Percentiles rank a stretch among this genome's conserved stretches.
These are phyloP conservation scores for Pseudoturritis turrita DNA, from an alignment of 345 rosid species.

Conservation along the genomic window DNA sequence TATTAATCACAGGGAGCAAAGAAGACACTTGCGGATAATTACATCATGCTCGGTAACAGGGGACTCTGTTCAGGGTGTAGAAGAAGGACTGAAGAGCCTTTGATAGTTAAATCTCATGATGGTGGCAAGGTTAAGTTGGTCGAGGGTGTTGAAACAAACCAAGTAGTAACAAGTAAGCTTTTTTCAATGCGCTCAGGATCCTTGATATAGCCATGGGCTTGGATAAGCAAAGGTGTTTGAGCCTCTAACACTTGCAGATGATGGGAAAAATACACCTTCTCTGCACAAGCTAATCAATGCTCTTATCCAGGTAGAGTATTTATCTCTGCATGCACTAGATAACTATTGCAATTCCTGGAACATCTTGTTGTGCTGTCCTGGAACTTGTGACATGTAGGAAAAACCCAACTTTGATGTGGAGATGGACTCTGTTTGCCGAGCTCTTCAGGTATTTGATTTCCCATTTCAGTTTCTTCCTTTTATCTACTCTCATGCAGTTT, in stretches of 20 bases:
- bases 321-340: conserved; percentile 55
- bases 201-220: too few species aligned
- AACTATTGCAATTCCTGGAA: conserved; percentile 67
- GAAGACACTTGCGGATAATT: conserved; percentile 83
- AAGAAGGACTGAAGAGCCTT: too few species aligned
- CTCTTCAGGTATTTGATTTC: conserved; percentile 52
- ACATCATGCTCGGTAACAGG: conserved; percentile 91
- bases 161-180: too few species aligned
- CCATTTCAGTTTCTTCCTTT: background rate
- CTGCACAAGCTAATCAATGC: conserved; percentile 57
- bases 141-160: too few species aligned
- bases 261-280: conserved; percentile 60
- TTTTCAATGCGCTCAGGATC: too few species aligned
- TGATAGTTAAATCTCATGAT: too few species aligned
- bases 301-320: conserved; percentile 76
- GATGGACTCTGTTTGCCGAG: conserved; percentile 63
- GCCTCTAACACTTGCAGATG: too few species aligned
- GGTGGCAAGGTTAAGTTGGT: too few species aligned
- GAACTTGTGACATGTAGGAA: conserved; percentile 86
- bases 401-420: conserved; percentile 74
- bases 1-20: conserved; percentile 47
- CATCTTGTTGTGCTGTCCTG: conserved; percentile 71
- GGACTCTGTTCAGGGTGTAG: too few species aligned
- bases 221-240: too few species aligned
- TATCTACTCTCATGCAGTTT: background rate